Evolutionary conservation across 257 asterid species (phyloP).

Genomic region (Fraxinus americana): DNA sequence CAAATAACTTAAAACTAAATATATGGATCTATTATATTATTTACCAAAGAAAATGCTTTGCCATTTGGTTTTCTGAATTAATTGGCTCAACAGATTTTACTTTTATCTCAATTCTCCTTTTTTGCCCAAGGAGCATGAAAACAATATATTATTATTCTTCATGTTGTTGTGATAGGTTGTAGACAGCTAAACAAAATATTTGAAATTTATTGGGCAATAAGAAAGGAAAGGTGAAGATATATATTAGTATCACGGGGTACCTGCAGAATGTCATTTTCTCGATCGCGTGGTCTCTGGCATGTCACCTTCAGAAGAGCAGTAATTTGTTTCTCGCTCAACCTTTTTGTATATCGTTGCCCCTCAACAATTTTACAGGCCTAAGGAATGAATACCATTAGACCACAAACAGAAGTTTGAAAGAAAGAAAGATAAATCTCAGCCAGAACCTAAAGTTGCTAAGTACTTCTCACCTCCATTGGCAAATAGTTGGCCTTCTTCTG

Average conservation of each 20-base stretch:
- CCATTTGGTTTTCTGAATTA: not conserved
- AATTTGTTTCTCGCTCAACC: conserved; percentile 95
- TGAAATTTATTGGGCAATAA: not conserved
- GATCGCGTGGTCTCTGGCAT: conserved; percentile 97
- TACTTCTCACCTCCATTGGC: conserved; percentile 86
- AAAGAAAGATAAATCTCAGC: not conserved
- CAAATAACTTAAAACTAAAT: not conserved
- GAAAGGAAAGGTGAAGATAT: not conserved
- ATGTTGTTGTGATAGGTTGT: not conserved
- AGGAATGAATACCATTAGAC: conserved; percentile 27
- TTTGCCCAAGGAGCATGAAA: not conserved
- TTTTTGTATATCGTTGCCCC: conserved; percentile 95
- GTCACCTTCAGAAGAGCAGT: conserved; percentile 91
- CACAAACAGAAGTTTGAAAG: not conserved
- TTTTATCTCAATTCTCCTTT: not conserved
- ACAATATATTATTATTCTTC: not conserved
- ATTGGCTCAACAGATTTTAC: not conserved
- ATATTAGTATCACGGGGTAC: conserved; percentile 29
- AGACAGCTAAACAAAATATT: not conserved
- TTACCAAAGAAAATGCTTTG: not conserved
- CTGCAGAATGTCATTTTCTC: conserved; percentile 91
- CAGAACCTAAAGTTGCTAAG: not conserved
- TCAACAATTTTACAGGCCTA: conserved; percentile 98
- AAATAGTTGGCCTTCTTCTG: conserved; percentile 98
- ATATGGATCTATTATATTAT: not conserved